Conservation (phyloP, 495 filamentous ascomycete species). For the Tuber umbilicatum region DNA sequence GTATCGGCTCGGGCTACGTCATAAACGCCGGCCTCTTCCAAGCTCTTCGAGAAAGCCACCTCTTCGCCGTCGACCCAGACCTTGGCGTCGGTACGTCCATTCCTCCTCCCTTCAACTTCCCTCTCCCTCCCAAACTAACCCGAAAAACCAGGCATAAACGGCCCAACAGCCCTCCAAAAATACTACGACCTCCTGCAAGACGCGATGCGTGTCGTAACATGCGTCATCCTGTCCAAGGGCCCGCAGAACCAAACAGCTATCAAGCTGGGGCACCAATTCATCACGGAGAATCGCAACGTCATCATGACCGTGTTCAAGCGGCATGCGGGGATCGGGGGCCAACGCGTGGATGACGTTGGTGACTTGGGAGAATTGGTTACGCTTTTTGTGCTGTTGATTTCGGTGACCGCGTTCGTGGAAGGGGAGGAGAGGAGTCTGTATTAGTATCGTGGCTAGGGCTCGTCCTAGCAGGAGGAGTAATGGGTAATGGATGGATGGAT, state of each 20-base stretch:
- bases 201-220: slow-evolving; percentile 73
- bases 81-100: slow-evolving; percentile 64
- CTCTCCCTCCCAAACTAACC: slow-evolving; percentile 7
- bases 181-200: slow-evolving; percentile 78
- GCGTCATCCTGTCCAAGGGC: slow-evolving; percentile 69
- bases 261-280: slow-evolving; percentile 65
- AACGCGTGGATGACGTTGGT: slow-evolving; percentile 45
- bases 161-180: slow-evolving; percentile 62
- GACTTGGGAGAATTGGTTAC: slow-evolving; percentile 50
- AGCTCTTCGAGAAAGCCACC: slow-evolving; percentile 64
- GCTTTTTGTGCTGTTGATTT: slow-evolving; percentile 54
- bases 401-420: slow-evolving; percentile 56
- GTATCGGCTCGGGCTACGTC: slow-evolving; percentile 69
- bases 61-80: slow-evolving; percentile 90
- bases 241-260: slow-evolving; percentile 70
- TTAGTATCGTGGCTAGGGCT: neutral
- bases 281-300: slow-evolving; percentile 68
- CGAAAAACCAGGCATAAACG: slow-evolving; percentile 53
- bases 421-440: slow-evolving; percentile 40
- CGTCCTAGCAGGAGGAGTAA: neutral
- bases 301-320: slow-evolving; percentile 89
- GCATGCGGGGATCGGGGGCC: slow-evolving; percentile 68
- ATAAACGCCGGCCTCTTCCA: slow-evolving; percentile 85
- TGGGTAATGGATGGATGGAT: neutral
- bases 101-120: slow-evolving; percentile 20